Conservation (phyloP, 176 grass and related monocot genomes). For the Bonia amplexicaulis region DNA sequence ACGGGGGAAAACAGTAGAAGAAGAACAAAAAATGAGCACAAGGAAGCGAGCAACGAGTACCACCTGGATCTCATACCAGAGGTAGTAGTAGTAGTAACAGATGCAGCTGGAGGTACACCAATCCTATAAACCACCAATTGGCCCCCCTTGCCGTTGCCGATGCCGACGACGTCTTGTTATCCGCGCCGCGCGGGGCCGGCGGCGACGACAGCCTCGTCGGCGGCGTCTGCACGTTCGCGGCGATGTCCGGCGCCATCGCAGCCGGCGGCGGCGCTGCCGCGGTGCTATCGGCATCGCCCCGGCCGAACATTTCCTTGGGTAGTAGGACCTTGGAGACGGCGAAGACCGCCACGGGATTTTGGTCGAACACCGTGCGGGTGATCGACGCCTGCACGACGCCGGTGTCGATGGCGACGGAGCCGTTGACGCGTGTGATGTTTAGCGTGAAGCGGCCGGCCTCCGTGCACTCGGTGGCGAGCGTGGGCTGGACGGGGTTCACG, state of each 20-base stretch:
- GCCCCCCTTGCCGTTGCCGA: not conserved
- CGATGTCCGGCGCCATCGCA: not conserved
- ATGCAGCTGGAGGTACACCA: constrained; percentile 42
- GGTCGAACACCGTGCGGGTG: constrained; percentile 92
- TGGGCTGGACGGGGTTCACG: constrained; percentile 98
- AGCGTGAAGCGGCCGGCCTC: constrained; percentile 83
- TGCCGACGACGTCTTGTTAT: constrained; percentile 29
- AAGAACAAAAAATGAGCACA: constrained; percentile 36
- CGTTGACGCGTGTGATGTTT: constrained; percentile 94
- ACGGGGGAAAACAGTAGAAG: constrained; percentile 4
- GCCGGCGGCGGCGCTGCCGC: not conserved
- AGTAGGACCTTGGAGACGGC: constrained; percentile 88
- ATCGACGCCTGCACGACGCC: constrained; percentile 89
- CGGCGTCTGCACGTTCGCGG: constrained; percentile 24
- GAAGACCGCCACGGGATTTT: constrained; percentile 86
- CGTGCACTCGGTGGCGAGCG: constrained; percentile 73
- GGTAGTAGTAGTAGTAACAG: constrained; percentile 38
- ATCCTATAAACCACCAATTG: constrained; percentile 52
- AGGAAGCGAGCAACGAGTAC: constrained; percentile 31
- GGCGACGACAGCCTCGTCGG: constrained; percentile 63
- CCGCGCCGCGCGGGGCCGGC: constrained; percentile 17
- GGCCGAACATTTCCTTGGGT: constrained; percentile 76
- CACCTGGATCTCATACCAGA: constrained; percentile 66
- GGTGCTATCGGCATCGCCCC: not conserved
- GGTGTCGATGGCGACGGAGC: constrained; percentile 90